Evolutionary conservation across 1,284 basidiomycete genomes (phyloP).

Genomic region (Ceratobasidium sp.): DNA sequence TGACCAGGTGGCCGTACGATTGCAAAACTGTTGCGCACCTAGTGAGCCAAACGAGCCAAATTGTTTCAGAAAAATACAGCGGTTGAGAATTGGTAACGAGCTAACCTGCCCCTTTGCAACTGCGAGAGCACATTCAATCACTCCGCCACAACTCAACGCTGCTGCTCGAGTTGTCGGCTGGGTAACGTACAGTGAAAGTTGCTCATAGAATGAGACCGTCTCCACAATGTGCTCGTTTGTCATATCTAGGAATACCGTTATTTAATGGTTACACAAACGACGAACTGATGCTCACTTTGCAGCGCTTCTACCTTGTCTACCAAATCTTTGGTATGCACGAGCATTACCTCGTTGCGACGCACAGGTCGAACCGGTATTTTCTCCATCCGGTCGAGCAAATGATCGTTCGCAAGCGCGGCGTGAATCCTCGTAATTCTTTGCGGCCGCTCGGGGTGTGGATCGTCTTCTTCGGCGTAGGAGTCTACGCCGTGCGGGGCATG

Average conservation of each 20-base stretch:
- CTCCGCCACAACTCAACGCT: slow-evolving; percentile 90
- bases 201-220: slow-evolving; percentile 83
- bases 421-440: slow-evolving; percentile 86
- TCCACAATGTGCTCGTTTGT: slow-evolving; percentile 75
- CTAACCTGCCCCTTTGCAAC: slow-evolving; percentile 82
- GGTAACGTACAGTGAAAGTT: slow-evolving; percentile 92
- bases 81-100: background rate
- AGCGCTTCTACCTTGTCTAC: slow-evolving; percentile 90
- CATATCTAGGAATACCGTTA: slow-evolving; percentile 62
- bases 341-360: slow-evolving; percentile 78
- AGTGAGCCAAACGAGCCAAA: background rate
- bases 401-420: slow-evolving; percentile 67
- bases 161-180: slow-evolving; percentile 86
- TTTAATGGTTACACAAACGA: slow-evolving; percentile 15
- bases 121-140: slow-evolving; percentile 88
- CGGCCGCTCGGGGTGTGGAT: slow-evolving; percentile 86
- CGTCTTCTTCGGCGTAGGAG: slow-evolving; percentile 54
- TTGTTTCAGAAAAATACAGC: background rate
- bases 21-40: slow-evolving; percentile 81
- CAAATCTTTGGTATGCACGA: slow-evolving; percentile 90
- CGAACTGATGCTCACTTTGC: slow-evolving; percentile 64
- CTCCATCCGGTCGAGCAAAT: slow-evolving; percentile 80
- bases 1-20: slow-evolving; percentile 98
- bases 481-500: slow-evolving; percentile 65
- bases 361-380: slow-evolving; percentile 80